Conservation (phyloP, 768 basidiomycete genomes). For the Naematelia encephala region DNA sequence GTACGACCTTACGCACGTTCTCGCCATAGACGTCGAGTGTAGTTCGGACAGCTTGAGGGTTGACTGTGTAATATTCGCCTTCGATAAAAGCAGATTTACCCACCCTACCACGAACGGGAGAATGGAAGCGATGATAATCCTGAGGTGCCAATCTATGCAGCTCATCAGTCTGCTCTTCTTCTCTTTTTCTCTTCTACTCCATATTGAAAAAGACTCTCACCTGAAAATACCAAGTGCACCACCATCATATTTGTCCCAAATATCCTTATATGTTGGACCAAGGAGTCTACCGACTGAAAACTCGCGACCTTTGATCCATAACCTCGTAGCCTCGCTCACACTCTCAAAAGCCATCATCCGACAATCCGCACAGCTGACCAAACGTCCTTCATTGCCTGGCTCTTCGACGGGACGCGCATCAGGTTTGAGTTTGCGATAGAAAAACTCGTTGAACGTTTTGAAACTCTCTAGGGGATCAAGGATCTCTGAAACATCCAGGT, state of each 20-base stretch:
- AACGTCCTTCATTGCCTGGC: constrained; percentile 68
- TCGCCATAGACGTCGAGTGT: constrained; percentile 85
- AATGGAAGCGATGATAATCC: constrained; percentile 86
- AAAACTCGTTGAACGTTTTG: constrained; percentile 91
- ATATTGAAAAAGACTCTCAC: constrained; percentile 17
- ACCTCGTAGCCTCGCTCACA: constrained; percentile 73
- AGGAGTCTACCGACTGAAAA: constrained; percentile 77
- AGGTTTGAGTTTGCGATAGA: constrained; percentile 78
- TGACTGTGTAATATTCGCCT: constrained; percentile 96
- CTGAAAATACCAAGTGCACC: constrained; percentile 87
- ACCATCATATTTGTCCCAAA: constrained; percentile 68
- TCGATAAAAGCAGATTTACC: constrained; percentile 77
- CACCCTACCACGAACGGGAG: constrained; percentile 55
- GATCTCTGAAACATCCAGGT: constrained; percentile 76
- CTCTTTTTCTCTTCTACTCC: background rate
- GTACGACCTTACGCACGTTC: constrained; percentile 86
- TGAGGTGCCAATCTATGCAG: constrained; percentile 54
- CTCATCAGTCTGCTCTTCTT: background rate
- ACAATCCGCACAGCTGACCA: constrained; percentile 91
- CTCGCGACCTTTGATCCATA: constrained; percentile 98
- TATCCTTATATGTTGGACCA: constrained; percentile 69
- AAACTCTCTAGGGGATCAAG: constrained; percentile 77
- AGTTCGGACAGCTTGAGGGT: constrained; percentile 92
- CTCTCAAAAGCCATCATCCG: constrained; percentile 92
- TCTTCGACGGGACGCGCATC: constrained; percentile 70